Evolutionary conservation across 1,284 basidiomycete genomes (phyloP).

Genomic region (Naganishia cerealis): DNA sequence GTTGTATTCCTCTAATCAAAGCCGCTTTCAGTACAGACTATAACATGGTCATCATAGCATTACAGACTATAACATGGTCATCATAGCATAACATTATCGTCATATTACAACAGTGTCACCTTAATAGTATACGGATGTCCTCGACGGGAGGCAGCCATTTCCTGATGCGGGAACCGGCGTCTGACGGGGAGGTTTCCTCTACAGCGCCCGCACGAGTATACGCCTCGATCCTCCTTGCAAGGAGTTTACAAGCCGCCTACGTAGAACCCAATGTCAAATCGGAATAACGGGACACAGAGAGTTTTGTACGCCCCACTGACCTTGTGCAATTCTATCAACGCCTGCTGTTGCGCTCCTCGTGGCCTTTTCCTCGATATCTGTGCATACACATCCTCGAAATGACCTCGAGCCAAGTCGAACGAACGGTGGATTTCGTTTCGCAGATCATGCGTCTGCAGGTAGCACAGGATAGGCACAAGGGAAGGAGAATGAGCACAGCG

Average conservation of each 20-base stretch:
- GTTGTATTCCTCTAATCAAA: constrained; percentile 1
- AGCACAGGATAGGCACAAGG: too few relatives aligned
- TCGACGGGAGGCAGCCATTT: constrained; percentile 14
- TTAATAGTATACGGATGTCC: neutral
- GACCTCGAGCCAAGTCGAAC: neutral
- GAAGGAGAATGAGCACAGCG: too few relatives aligned
- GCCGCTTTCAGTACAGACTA: neutral
- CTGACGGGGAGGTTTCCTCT: neutral
- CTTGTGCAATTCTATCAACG: neutral
- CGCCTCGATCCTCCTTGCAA: neutral
- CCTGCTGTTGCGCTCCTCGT: constrained; percentile 3
- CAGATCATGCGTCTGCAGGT: neutral
- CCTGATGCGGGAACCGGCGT: neutral
- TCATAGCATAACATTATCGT: too few relatives aligned
- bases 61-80: neutral
- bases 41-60: neutral
- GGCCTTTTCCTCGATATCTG: neutral
- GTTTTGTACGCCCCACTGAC: neutral
- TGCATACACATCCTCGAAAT: neutral
- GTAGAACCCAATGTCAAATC: neutral
- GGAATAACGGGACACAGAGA: neutral
- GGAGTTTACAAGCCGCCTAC: constrained; percentile 7
- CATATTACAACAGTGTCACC: neutral
- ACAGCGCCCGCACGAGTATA: neutral
- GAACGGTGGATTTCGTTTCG: neutral